Conservation (phyloP, 345 rosid species). For the Dovyalis caffra region DNA sequence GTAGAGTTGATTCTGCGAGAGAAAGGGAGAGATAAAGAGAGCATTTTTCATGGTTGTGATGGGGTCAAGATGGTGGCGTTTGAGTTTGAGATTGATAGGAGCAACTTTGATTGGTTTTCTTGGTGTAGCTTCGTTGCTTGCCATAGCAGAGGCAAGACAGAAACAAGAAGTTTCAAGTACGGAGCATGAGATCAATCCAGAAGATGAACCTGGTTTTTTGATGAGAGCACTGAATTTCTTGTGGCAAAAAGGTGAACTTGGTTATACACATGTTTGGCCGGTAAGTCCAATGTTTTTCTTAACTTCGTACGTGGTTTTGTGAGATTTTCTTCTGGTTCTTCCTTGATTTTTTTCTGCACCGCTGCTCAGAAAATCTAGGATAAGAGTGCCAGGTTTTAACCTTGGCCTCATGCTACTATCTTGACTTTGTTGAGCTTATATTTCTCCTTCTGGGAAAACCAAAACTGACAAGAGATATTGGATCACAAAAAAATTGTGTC, state of each 20-base stretch:
- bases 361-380: neutral
- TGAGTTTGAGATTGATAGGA: slow-evolving; percentile 2
- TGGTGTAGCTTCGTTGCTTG: slow-evolving; percentile 21
- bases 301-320: neutral
- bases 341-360: neutral
- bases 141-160: slow-evolving; percentile 26
- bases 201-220: neutral
- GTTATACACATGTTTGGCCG: slow-evolving; percentile 44
- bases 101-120: slow-evolving; percentile 16
- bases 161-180: slow-evolving; percentile 4
- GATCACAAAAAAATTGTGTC: no score
- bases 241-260: slow-evolving; percentile 28
- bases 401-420: neutral
- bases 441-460: no score
- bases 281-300: slow-evolving; percentile 17
- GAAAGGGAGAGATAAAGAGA: neutral
- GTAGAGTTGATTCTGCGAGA: neutral
- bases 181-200: neutral
- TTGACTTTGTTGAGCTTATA: no score
- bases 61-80: slow-evolving; percentile 11
- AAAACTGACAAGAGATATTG: no score
- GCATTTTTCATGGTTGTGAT: slow-evolving; percentile 21
- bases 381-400: neutral
- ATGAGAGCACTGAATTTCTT: slow-evolving; percentile 17
- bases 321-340: neutral